Conservation (phyloP, 1,284 basidiomycete genomes). For the Fomitopsis palustris region DNA sequence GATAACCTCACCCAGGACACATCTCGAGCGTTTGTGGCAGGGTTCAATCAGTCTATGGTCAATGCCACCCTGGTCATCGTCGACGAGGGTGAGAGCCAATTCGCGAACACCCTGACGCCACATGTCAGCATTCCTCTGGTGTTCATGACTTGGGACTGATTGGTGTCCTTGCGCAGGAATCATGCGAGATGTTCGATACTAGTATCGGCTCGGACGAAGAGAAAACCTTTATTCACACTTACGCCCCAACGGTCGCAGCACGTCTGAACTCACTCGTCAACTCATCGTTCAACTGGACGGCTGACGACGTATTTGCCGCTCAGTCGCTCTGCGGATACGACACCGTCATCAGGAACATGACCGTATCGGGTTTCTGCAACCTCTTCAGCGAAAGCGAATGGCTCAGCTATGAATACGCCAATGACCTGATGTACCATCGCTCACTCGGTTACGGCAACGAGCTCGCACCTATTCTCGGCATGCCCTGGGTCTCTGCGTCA, state of each 20-base stretch:
- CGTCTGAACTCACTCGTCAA: neutral
- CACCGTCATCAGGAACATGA: neutral
- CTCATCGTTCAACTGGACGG: neutral
- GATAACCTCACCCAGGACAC: neutral
- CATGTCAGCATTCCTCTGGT: neutral
- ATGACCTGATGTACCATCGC: neutral
- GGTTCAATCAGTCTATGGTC: neutral
- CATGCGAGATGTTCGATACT: neutral
- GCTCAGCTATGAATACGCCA: neutral
- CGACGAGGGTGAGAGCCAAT: neutral
- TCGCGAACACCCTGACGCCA: neutral
- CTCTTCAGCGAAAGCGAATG: neutral
- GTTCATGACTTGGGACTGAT: neutral
- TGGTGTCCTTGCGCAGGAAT: neutral
- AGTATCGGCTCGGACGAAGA: neutral
- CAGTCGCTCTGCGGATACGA: neutral
- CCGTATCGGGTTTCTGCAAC: neutral
- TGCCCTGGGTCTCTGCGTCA: neutral
- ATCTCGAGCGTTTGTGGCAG: neutral
- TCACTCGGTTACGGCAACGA: neutral
- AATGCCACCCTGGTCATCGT: neutral
- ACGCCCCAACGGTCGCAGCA: neutral
- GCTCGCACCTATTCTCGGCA: neutral
- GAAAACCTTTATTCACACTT: neutral
- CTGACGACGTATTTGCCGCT: neutral